Percentiles rank a stretch among this genome's conserved stretches.
Conservation (phyloP, 495 filamentous ascomycete species). For the Letharia columbiana region DNA sequence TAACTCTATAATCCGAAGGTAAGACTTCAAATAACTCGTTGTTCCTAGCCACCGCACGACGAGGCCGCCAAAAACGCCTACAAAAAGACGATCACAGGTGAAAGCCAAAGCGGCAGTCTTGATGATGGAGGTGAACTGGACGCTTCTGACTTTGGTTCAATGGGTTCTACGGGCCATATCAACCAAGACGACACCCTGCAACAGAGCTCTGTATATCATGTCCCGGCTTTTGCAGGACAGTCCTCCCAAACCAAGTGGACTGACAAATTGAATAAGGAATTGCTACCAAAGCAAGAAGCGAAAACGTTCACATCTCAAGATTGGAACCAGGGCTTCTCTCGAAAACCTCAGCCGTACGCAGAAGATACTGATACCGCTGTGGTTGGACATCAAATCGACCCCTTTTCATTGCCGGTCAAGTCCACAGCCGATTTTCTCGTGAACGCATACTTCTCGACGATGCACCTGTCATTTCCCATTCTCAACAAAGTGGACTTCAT, state of each 20-base stretch:
- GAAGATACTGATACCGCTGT: constrained; percentile 44
- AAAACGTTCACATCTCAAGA: not conserved
- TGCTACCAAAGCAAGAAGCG: not conserved
- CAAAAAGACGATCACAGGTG: constrained; percentile 6
- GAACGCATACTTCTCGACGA: constrained; percentile 48
- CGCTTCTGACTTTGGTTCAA: constrained; percentile 39
- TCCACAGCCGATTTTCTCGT: constrained; percentile 46
- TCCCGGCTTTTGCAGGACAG: constrained; percentile 51
- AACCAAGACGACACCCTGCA: constrained; percentile 33
- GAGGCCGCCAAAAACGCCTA: not conserved
- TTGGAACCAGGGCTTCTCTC: not conserved
- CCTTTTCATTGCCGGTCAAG: constrained; percentile 42
- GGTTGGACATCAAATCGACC: constrained; percentile 37
- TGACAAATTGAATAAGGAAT: constrained; percentile 36
- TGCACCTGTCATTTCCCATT: constrained; percentile 55
- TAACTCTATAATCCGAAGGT: constrained; percentile 11
- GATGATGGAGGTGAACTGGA: constrained; percentile 24
- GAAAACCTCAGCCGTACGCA: constrained; percentile 33
- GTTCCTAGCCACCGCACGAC: constrained; percentile 7
- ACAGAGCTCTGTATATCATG: constrained; percentile 30
- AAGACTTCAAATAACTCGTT: not conserved
- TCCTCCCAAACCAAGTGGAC: constrained; percentile 55
- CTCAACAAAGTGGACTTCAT: constrained; percentile 48
- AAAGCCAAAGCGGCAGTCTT: constrained; percentile 4
- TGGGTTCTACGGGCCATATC: constrained; percentile 37